These are phyloP conservation scores for Asterochloris erici DNA, from an alignment of 139 green algal genomes.

Conservation along the genomic window DNA sequence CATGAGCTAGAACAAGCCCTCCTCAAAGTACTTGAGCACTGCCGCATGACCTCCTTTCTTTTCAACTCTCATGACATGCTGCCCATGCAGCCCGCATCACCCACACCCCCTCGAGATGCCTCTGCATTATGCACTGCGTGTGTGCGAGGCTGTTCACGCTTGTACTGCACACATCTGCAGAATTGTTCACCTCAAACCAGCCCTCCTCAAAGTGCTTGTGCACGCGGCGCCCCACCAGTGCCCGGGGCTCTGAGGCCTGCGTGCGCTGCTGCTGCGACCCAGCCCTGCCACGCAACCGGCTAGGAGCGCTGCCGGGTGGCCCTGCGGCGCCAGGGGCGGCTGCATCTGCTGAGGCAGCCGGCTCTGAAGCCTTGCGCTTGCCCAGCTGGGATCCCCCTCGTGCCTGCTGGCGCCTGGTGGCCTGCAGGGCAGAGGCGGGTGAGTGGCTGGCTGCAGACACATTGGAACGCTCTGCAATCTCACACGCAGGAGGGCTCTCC, in stretches of 20 bases:
- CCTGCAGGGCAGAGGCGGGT: not conserved
- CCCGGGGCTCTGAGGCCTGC: not conserved
- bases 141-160: not conserved
- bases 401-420: not conserved
- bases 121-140: not conserved
- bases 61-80: not conserved
- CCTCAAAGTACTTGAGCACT: too few species aligned
- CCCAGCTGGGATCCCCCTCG: too few species aligned
- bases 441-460: too few species aligned
- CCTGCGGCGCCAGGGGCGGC: not conserved
- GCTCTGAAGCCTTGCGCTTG: not conserved
- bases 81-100: not conserved
- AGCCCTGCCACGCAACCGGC: not conserved
- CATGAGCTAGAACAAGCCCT: too few species aligned
- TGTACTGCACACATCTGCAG: not conserved
- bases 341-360: not conserved
- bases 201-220: conserved; percentile 15
- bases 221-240: not conserved
- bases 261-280: not conserved
- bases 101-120: not conserved
- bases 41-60: too few species aligned
- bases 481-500: not conserved
- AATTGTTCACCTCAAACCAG: not conserved
- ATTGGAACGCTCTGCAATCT: not conserved
- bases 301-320: not conserved